Conservation (phyloP, 2,329 filamentous ascomycete species). For the Fragosphaeria purpurea region DNA sequence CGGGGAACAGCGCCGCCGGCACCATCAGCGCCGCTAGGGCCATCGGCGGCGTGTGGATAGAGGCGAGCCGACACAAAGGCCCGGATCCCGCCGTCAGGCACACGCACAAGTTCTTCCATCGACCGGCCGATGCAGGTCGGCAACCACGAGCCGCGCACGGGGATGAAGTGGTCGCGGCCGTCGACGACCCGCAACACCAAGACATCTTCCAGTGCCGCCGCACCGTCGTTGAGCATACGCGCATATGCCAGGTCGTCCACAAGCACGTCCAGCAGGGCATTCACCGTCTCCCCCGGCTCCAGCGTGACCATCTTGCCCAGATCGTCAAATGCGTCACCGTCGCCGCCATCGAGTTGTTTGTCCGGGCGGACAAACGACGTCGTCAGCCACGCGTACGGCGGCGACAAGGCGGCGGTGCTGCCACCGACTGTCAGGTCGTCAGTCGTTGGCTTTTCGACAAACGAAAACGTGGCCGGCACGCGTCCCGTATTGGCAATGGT, state of each 20-base stretch:
- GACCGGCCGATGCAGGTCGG: constrained; percentile 76
- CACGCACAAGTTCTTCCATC: constrained; percentile 76
- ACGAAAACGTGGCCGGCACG: constrained; percentile 67
- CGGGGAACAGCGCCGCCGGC: too few species aligned
- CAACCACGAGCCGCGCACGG: constrained; percentile 67
- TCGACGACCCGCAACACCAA: constrained; percentile 73
- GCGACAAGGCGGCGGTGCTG: constrained; percentile 24
- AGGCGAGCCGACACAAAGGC: constrained; percentile 29
- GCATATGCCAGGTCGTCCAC: constrained; percentile 56
- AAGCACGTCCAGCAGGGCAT: constrained; percentile 56
- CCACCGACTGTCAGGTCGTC: constrained; percentile 26
- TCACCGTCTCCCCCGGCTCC: constrained; percentile 74
- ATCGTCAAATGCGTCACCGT: constrained; percentile 28
- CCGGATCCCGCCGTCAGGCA: constrained; percentile 73
- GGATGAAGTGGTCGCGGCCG: constrained; percentile 86
- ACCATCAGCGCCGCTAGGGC: constrained; percentile 18
- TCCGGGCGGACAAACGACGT: constrained; percentile 51
- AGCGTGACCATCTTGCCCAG: constrained; percentile 51
- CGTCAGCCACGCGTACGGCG: constrained; percentile 52
- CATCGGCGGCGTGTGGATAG: constrained; percentile 7
- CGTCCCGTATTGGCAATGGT: constrained; percentile 90
- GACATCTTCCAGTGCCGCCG: constrained; percentile 65
- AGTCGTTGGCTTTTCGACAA: constrained; percentile 60
- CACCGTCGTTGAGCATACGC: constrained; percentile 60
- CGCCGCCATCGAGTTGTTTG: constrained; percentile 15